phyloP scores from a whole-genome alignment of 306 rosid genomes.

The Pterocarpus macrocarpus region DNA sequence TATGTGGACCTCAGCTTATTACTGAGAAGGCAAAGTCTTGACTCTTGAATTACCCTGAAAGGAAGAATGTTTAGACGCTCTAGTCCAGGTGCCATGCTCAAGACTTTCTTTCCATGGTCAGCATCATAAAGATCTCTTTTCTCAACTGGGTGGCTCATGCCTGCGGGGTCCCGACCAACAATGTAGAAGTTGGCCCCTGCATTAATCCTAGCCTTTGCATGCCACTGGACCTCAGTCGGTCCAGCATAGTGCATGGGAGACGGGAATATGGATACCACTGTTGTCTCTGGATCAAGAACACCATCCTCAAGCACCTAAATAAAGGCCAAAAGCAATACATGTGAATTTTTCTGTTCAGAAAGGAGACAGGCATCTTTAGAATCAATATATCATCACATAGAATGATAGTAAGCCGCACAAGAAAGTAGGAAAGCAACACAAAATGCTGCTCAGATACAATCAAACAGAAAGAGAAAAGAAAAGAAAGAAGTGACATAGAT shows the following conservation, averaged over 20 bases:
- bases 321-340: slow-evolving; percentile 17
- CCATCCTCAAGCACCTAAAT: slow-evolving; percentile 97
- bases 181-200: slow-evolving; percentile 99
- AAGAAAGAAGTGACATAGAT: not conserved
- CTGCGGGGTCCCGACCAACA: slow-evolving; percentile 99
- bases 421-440: not conserved
- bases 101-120: slow-evolving; percentile 95
- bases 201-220: slow-evolving; percentile 98
- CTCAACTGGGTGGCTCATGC: slow-evolving; percentile 95
- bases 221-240: slow-evolving; percentile 99
- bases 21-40: not conserved
- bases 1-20: not conserved
- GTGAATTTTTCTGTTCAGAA: not conserved
- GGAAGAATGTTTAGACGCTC: slow-evolving; percentile 98
- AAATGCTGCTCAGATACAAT: not conserved
- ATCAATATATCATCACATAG: not conserved
- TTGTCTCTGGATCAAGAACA: slow-evolving; percentile 97
- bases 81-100: slow-evolving; percentile 99
- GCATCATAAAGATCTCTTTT: slow-evolving; percentile 95
- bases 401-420: not conserved
- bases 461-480: slow-evolving; percentile 15
- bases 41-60: slow-evolving; percentile 73
- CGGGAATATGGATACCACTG: slow-evolving; percentile 97
- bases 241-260: slow-evolving; percentile 99
- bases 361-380: not conserved